Evolutionary conservation across 768 basidiomycete species (phyloP), one percentile per base, ranked within the genome.

Genomic region (Hemileccinum rubropunctum): DNA sequence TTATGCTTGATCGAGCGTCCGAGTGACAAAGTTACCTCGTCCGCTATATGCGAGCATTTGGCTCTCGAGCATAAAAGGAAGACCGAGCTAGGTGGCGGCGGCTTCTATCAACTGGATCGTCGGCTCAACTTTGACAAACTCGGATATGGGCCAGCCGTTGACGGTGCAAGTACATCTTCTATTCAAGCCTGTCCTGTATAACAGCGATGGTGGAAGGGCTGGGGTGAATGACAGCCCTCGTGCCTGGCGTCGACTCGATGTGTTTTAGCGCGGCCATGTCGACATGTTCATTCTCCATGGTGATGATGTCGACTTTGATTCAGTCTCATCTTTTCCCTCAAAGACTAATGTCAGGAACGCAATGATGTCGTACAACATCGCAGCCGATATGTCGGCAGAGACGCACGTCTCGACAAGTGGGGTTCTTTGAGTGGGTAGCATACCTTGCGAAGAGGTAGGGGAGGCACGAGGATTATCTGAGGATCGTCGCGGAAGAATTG

Each of bases 211-310:
- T 95, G 30, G 72, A 70, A 0, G 95, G 91, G 51, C 78, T 80
- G 0, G 95, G 97, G 65, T 91, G 89, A 23, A 87, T 77, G 32
- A 48, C 49, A 15, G 70, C 71, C 18, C 42, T 53, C 18, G 40
- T 44, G 63, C 65, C 58, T 3, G 28, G 12, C 66, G 68, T 12
- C 50, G 64, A 46, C 66, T 60, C 45, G 57, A 63, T 32, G 58
- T 67, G 77, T 43, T 85, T 80, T 10, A 99, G 74, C 0, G 89
- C 81, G 18, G 73, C 73, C 11, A 79, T 90, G 54, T 95, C 82
- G 53, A 99, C 92, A 61, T 99, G 97, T 70, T 99, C 95, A 30
- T 98, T 98, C 74, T 99, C 95, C 45, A 95, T 84, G 0, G 95
- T 98, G 42, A 98, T 73, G 30, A 98, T 73, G 60, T 98, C 88